These are phyloP conservation scores for Candida maris DNA, from an alignment of 805 yeast genomes.

Conservation along the genomic window DNA sequence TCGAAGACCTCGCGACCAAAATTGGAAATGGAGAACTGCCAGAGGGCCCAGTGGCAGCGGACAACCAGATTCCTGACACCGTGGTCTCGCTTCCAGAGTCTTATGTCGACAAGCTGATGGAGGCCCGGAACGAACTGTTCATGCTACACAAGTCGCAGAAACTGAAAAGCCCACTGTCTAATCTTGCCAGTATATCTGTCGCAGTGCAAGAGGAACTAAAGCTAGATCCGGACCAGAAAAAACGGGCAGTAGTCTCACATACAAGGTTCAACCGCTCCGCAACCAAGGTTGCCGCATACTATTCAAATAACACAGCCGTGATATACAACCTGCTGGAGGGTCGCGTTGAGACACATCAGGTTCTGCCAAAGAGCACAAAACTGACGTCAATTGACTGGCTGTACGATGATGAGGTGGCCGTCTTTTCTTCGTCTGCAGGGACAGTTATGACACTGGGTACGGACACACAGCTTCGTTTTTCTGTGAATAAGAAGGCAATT, in stretches of 20 bases:
- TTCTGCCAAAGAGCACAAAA: constrained; percentile 7
- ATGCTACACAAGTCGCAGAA: constrained; percentile 20
- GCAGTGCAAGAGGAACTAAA: constrained; percentile 1
- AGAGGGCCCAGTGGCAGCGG: constrained; percentile 18
- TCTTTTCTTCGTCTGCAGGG: constrained; percentile 8
- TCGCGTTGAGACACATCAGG: neutral
- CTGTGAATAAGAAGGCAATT: constrained; percentile 6
- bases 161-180: constrained; percentile 12
- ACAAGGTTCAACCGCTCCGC: constrained; percentile 4
- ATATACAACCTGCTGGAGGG: constrained; percentile 2
- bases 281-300: constrained; percentile 6
- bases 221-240: constrained; percentile 9
- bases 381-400: constrained; percentile 11
- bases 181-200: constrained; percentile 3
- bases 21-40: constrained; percentile 28
- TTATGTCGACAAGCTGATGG: constrained; percentile 5
- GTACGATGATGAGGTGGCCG: constrained; percentile 4
- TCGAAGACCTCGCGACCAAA: constrained; percentile 50
- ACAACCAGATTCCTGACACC: constrained; percentile 4
- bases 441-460: constrained; percentile 1
- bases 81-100: constrained; percentile 5
- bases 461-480: constrained; percentile 3
- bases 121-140: constrained; percentile 19
- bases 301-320: constrained; percentile 10
- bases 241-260: constrained; percentile 1